phyloP scores from a whole-genome alignment of 2,329 filamentous ascomycete genomes.

The Fusarium anguioides region DNA sequence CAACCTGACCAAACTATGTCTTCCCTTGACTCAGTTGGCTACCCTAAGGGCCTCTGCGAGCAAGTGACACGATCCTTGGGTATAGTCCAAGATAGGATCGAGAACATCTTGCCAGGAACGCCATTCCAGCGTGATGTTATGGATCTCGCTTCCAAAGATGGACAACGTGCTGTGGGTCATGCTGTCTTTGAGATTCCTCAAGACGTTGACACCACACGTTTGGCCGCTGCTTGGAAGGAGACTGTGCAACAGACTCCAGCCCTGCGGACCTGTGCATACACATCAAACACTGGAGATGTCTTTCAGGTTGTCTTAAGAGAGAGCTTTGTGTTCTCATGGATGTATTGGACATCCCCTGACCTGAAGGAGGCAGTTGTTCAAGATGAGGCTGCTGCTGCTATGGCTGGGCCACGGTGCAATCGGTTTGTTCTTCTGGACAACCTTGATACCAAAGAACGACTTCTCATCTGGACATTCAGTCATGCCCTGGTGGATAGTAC shows the following conservation, averaged over 20 bases:
- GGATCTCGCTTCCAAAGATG: not conserved
- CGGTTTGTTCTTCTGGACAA: slow-evolving; percentile 9
- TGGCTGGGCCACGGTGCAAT: slow-evolving; percentile 7
- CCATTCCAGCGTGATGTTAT: slow-evolving; percentile 7
- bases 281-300: not conserved
- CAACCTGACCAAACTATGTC: not conserved
- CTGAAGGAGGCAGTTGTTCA: not conserved
- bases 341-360: not conserved
- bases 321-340: slow-evolving; percentile 15
- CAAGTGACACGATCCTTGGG: not conserved
- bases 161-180: not conserved
- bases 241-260: not conserved
- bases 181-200: not conserved
- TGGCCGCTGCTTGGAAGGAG: slow-evolving; percentile 17
- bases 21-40: not conserved
- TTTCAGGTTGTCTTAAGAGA: not conserved
- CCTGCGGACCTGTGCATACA: not conserved
- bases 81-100: not conserved
- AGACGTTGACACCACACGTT: not conserved
- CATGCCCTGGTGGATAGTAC: not conserved
- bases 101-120: not conserved
- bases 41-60: not conserved
- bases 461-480: slow-evolving; percentile 12
- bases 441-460: not conserved
- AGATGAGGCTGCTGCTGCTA: slow-evolving; percentile 9